phyloP scores from a whole-genome alignment of 306 rosid species.

The Cicer pinnatifidum region DNA sequence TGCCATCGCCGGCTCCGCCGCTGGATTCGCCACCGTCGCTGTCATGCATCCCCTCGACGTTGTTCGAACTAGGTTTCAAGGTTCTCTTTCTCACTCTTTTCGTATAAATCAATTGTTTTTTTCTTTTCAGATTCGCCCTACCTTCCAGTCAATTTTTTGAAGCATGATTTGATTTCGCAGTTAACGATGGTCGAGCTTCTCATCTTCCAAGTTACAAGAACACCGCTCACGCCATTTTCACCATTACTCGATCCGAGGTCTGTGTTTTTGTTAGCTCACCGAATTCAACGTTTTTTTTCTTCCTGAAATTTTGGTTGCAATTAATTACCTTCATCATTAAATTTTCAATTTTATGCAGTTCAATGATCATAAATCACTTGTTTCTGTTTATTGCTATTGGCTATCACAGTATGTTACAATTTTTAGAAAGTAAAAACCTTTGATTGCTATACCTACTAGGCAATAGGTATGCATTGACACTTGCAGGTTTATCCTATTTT shows the following conservation, averaged over 20 bases:
- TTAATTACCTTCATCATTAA: background rate
- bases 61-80: conserved; percentile 95
- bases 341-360: conserved; percentile 6
- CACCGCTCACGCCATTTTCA: conserved; percentile 78
- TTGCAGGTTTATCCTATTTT: background rate
- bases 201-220: conserved; percentile 79
- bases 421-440: conserved; percentile 1
- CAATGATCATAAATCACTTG: background rate
- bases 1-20: conserved; percentile 81
- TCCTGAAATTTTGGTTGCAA: background rate
- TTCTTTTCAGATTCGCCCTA: background rate
- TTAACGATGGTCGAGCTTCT: conserved; percentile 78
- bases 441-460: conserved; percentile 9
- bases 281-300: background rate
- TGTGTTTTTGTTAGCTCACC: conserved; percentile 24
- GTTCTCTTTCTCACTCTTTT: conserved; percentile 34
- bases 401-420: background rate
- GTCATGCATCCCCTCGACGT: conserved; percentile 91
- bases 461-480: background rate
- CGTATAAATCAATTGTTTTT: background rate
- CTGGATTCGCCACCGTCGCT: conserved; percentile 88
- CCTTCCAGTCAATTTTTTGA: background rate
- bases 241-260: conserved; percentile 90
- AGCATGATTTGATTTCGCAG: conserved; percentile 50
- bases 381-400: background rate